Percentiles rank a stretch among this genome's conserved stretches.
phyloP scores from a whole-genome alignment of 768 basidiomycete species.

The Hypholoma fasciculare region DNA sequence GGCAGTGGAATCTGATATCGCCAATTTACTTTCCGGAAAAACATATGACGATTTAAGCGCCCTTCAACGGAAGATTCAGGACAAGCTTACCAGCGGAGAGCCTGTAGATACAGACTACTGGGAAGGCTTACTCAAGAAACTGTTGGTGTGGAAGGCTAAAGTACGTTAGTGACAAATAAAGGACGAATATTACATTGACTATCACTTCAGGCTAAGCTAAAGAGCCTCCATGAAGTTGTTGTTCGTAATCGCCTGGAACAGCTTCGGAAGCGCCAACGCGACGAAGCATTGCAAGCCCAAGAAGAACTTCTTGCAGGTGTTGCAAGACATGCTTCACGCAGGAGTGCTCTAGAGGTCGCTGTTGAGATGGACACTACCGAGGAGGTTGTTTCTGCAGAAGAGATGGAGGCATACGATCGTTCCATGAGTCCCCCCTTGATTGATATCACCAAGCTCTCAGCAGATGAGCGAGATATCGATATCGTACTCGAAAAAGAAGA shows the following conservation, averaged over 20 bases:
- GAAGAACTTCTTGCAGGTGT: conserved; percentile 87
- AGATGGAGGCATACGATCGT: conserved; percentile 78
- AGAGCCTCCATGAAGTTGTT: conserved; percentile 92
- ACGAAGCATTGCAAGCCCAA: conserved; percentile 93
- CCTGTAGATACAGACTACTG: conserved; percentile 98
- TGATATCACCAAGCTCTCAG: conserved; percentile 66
- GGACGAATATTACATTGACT: background rate
- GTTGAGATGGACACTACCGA: conserved; percentile 29
- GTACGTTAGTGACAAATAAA: conserved; percentile 34
- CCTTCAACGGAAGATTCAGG: conserved; percentile 85
- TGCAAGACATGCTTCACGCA: conserved; percentile 53
- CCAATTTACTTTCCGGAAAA: conserved; percentile 80
- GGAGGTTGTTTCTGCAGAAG: conserved; percentile 47
- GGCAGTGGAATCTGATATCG: conserved; percentile 85
- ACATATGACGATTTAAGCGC: conserved; percentile 79
- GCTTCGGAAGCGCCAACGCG: conserved; percentile 91
- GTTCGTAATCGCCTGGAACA: conserved; percentile 96
- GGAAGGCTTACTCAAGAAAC: conserved; percentile 88
- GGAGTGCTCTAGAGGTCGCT: conserved; percentile 33
- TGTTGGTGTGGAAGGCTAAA: conserved; percentile 97
- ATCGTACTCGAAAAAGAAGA: conserved; percentile 74
- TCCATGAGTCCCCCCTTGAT: conserved; percentile 85
- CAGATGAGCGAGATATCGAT: conserved; percentile 82
- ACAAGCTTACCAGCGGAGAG: conserved; percentile 88
- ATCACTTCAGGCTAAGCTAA: conserved; percentile 75